Evolutionary conservation across 805 yeast species (phyloP).

Genomic region (Zygosaccharomyces lentus): DNA sequence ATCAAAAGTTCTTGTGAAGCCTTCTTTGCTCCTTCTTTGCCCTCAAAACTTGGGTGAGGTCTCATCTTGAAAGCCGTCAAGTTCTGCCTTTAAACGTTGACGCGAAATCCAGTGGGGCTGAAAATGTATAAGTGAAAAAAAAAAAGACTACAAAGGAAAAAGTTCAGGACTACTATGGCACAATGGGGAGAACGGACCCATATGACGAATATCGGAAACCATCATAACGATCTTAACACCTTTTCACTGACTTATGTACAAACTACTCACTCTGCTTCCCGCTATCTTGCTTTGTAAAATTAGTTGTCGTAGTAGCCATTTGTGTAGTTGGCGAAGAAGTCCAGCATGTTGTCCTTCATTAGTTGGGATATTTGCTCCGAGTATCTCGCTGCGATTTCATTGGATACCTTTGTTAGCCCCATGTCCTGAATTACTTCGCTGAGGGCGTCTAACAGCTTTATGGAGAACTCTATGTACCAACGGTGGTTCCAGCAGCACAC

Average conservation of each 20-base stretch:
- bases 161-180: not conserved
- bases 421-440: conserved; percentile 64
- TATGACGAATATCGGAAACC: not conserved
- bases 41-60: not conserved
- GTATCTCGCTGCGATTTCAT: conserved; percentile 64
- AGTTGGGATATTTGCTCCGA: conserved; percentile 39
- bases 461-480: conserved; percentile 92
- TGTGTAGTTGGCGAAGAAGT: conserved; percentile 27
- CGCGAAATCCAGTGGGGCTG: conserved; percentile 7
- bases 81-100: not conserved
- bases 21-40: not conserved
- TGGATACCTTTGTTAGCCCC: conserved; percentile 73
- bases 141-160: not conserved
- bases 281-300: not conserved
- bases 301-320: conserved; percentile 30
- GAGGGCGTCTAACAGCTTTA: conserved; percentile 55
- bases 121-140: not conserved
- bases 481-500: conserved; percentile 96
- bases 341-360: conserved; percentile 27
- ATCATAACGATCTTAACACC: not conserved
- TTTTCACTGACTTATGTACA: conserved; percentile 2
- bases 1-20: not conserved
- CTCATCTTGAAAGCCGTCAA: not conserved
- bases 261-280: not conserved
- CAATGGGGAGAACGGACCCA: not conserved